Evolutionary conservation across 2,329 filamentous ascomycete species (phyloP).

Genomic region (Paracoccidioides lutzii): DNA sequence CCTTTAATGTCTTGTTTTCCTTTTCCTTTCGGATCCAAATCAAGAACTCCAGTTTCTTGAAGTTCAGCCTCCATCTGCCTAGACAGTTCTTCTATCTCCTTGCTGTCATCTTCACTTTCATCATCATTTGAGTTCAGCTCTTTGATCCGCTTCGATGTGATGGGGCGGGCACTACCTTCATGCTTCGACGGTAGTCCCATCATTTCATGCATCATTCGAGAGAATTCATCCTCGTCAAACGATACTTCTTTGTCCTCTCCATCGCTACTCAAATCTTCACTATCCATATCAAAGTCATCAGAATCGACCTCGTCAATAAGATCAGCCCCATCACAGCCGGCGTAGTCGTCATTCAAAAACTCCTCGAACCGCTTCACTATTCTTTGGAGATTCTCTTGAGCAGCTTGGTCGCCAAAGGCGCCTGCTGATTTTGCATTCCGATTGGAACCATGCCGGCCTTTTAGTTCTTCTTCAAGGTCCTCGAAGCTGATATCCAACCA

Average conservation of each 20-base stretch:
- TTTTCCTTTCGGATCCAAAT: constrained; percentile 21
- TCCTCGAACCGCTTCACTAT: constrained; percentile 90
- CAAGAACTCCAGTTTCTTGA: constrained; percentile 31
- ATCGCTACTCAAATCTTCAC: constrained; percentile 44
- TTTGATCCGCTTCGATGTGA: constrained; percentile 25
- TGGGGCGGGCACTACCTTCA: neutral
- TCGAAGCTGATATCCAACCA: constrained; percentile 90
- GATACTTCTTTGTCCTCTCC: constrained; percentile 62
- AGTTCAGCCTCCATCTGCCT: constrained; percentile 38
- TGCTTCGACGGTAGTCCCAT: constrained; percentile 53
- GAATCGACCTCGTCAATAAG: constrained; percentile 55
- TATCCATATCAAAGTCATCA: constrained; percentile 44
- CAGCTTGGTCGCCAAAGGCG: constrained; percentile 33
- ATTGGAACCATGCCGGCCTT: constrained; percentile 36
- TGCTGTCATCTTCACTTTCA: constrained; percentile 37
- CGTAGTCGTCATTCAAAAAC: constrained; percentile 75
- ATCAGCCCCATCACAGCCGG: constrained; percentile 66
- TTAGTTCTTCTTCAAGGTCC: constrained; percentile 73
- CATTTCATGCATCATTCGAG: constrained; percentile 82
- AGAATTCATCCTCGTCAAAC: constrained; percentile 76
- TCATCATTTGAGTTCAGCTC: constrained; percentile 39
- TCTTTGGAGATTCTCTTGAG: constrained; percentile 55
- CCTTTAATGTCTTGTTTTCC: constrained; percentile 16
- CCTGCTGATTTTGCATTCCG: constrained; percentile 13
- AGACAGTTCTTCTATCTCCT: constrained; percentile 37